Conservation (phyloP, 352 stramenopile genomes). For the Phytophthora sp. region DNA sequence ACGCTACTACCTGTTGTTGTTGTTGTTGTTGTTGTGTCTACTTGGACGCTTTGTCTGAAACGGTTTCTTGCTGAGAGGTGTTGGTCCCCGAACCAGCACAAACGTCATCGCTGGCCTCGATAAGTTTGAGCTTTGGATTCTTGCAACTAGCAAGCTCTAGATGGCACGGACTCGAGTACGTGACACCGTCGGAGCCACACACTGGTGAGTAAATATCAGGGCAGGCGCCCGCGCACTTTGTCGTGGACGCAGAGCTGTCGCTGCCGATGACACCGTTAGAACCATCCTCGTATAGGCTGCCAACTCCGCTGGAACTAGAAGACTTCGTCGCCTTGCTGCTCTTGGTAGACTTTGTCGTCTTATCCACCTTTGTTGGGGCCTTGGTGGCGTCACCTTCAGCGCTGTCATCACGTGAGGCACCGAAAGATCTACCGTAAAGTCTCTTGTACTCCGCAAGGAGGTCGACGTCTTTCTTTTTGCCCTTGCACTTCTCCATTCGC, state of each 20-base stretch:
- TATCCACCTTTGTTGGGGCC: neutral
- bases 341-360: slow-evolving; percentile 16
- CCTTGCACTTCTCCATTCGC: slow-evolving; percentile 39
- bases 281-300: slow-evolving; percentile 23
- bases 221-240: slow-evolving; percentile 20
- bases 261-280: slow-evolving; percentile 14
- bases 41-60: slow-evolving; percentile 13
- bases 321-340: slow-evolving; percentile 17
- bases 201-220: slow-evolving; percentile 36
- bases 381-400: slow-evolving; percentile 7
- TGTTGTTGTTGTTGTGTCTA: no score
- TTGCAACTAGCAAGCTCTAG: slow-evolving; percentile 29
- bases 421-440: slow-evolving; percentile 28
- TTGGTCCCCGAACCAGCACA: slow-evolving; percentile 11
- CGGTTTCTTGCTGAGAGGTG: slow-evolving; percentile 19
- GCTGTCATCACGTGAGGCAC: slow-evolving; percentile 5
- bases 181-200: slow-evolving; percentile 44
- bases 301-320: slow-evolving; percentile 3
- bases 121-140: slow-evolving; percentile 20
- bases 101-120: slow-evolving; percentile 17
- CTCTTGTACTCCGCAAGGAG: slow-evolving; percentile 15
- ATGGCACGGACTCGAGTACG: slow-evolving; percentile 35
- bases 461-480: slow-evolving; percentile 24
- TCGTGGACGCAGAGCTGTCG: neutral
- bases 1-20: no score